phyloP scores from a whole-genome alignment of 2,329 filamentous ascomycete genomes.

The Ascochyta koolunga region DNA sequence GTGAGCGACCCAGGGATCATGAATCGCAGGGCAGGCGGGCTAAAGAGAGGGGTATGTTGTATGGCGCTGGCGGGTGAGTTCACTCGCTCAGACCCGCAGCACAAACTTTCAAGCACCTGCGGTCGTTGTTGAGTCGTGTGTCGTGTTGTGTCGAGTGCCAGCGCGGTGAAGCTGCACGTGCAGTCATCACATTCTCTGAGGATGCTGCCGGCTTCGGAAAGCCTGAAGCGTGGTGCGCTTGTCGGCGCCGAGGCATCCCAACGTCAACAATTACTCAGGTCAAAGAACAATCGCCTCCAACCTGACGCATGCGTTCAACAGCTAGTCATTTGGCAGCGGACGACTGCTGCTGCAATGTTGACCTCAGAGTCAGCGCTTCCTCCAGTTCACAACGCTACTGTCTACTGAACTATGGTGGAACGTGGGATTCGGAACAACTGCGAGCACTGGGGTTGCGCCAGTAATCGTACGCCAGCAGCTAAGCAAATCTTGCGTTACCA shows the following conservation, averaged over 20 bases:
- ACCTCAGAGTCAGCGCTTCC: slow-evolving; percentile 6
- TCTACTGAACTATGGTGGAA: slow-evolving; percentile 13
- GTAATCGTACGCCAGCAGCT: slow-evolving; percentile 17
- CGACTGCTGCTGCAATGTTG: slow-evolving; percentile 5
- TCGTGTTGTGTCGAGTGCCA: slow-evolving; percentile 17
- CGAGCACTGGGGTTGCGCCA: slow-evolving; percentile 19
- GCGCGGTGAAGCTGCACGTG: slow-evolving; percentile 9
- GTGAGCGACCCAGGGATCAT: slow-evolving; percentile 34
- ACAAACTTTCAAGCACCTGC: slow-evolving; percentile 1
- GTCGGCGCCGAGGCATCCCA: slow-evolving; percentile 18
- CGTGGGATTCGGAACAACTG: slow-evolving; percentile 23
- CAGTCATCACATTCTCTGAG: slow-evolving; percentile 5
- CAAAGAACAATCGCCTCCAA: background rate
- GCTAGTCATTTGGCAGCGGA: slow-evolving; percentile 8
- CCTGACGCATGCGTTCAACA: slow-evolving; percentile 14
- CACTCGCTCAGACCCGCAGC: slow-evolving; percentile 32
- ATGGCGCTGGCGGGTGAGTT: slow-evolving; percentile 20
- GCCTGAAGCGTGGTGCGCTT: slow-evolving; percentile 6
- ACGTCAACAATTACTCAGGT: slow-evolving; percentile 10
- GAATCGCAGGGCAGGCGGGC: slow-evolving; percentile 20
- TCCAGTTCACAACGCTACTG: slow-evolving; percentile 6
- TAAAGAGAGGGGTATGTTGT: slow-evolving; percentile 32
- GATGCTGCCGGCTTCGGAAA: slow-evolving; percentile 7
- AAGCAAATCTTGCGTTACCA: slow-evolving; percentile 16
- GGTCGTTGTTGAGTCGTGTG: slow-evolving; percentile 9